Evolutionary conservation across 805 yeast genomes (phyloP), one percentile per base, ranked within the genome.

Genomic region (Alloascoidea africana): DNA sequence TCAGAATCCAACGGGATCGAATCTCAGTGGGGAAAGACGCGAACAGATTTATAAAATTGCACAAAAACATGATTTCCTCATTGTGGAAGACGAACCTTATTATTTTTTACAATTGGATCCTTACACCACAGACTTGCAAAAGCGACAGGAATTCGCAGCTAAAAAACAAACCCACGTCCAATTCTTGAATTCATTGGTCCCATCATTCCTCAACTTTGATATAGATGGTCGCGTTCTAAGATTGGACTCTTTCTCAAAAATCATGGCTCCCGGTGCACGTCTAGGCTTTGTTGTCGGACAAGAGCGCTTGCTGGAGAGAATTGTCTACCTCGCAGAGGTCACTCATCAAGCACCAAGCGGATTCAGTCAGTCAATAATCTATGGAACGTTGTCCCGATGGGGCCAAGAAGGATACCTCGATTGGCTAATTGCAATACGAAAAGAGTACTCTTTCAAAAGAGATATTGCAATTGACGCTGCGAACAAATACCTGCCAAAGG

Each of bases 1-100:
- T 44, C 97, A 91, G 65, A 89, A 89, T 68, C 98, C 98, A 45
- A 87, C 96, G 14, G 98, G 98, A 30, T 76, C 94, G 3, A 81
- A 85, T 16, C 64, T 91, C 50, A 64, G 79, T 27, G 60, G 51
- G 17, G 87, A 83, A 51, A 76, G 97, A 63, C 82, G 96, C 62
- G 55, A 60, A 43, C 72, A 68, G 40, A 70, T 91, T 46, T 87
- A 86, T 60, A 68, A 70, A 43, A 54, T 89, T 44, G 89, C 94
- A 27, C 76, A 73, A 53, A 77, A 84, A 62, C 81, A 86, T 57
- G 96, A 91, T 60, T 68, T 89, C 54, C 51, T 89, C 39, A 77
- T 89, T 47, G 57, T 89, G 38, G 98, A 89, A 63, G 98, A 89
- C 58, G 98, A 91, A 62, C 98, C 98, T 39, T 89, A 89, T 73